Percentiles rank a stretch among this genome's conserved stretches.
These are phyloP conservation scores for Salisapilia sapeloensis DNA, from an alignment of 352 stramenopile species.

Conservation along the genomic window DNA sequence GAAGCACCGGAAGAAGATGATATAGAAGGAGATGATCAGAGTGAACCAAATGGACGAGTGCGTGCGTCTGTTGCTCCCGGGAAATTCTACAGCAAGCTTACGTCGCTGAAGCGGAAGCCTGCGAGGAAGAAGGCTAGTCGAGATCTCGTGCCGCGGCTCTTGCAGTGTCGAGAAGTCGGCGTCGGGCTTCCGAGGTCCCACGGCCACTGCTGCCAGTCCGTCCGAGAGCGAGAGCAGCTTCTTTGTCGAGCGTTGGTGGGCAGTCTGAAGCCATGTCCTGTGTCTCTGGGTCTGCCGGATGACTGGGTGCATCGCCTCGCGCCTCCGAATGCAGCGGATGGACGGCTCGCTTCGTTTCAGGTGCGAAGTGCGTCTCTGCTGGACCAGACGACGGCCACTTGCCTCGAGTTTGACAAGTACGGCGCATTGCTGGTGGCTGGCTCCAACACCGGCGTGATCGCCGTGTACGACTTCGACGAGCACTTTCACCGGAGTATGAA, in stretches of 20 bases:
- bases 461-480: slow-evolving; percentile 70
- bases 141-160: slow-evolving; percentile 12
- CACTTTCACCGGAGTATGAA: slow-evolving; percentile 46
- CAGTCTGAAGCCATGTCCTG: slow-evolving; percentile 18
- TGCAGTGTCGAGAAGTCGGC: slow-evolving; percentile 26
- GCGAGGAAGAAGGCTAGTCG: slow-evolving; percentile 4
- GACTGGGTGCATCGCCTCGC: slow-evolving; percentile 3
- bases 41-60: slow-evolving; percentile 1
- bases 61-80: background rate
- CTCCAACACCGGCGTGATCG: slow-evolving; percentile 44
- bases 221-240: slow-evolving; percentile 23
- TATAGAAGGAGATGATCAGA: slow-evolving; percentile 3
- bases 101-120: too few relatives aligned
- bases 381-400: too few relatives aligned
- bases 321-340: too few relatives aligned
- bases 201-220: slow-evolving; percentile 7
- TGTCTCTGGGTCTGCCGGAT: slow-evolving; percentile 19
- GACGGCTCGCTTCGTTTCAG: too few relatives aligned
- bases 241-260: slow-evolving; percentile 32
- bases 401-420: slow-evolving; percentile 46
- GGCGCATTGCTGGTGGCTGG: slow-evolving; percentile 46
- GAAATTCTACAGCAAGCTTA: slow-evolving; percentile 5
- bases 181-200: slow-evolving; percentile 5
- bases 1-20: background rate
- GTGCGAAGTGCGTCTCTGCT: too few relatives aligned